phyloP scores from a whole-genome alignment of 2,329 filamentous ascomycete genomes.

The Ophiobolus disseminans region DNA sequence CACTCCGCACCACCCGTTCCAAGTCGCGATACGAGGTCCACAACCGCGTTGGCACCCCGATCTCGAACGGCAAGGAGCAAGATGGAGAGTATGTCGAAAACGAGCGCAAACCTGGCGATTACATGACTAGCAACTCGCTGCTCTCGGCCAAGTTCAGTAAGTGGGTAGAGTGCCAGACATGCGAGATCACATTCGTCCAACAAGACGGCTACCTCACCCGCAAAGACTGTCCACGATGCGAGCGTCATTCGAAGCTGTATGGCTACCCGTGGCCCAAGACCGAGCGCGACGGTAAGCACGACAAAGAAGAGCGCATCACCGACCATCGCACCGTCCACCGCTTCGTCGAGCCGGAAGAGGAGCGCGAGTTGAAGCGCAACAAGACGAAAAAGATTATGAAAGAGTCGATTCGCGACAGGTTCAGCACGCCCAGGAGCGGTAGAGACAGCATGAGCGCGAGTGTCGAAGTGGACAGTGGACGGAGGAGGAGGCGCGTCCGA shows the following conservation, averaged over 20 bases:
- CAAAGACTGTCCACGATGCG: constrained; percentile 87
- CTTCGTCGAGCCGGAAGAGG: constrained; percentile 77
- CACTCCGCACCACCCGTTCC: constrained; percentile 44
- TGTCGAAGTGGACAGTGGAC: constrained; percentile 29
- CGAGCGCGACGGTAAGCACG: constrained; percentile 75
- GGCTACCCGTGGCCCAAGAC: constrained; percentile 97
- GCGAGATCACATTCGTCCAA: constrained; percentile 83
- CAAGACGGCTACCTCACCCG: constrained; percentile 83
- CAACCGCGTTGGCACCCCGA: constrained; percentile 38
- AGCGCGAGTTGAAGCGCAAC: constrained; percentile 43
- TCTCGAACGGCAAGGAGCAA: constrained; percentile 30
- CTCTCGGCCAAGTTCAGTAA: constrained; percentile 77
- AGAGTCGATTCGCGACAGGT: constrained; percentile 31
- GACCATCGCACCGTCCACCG: constrained; percentile 90
- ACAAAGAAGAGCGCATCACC: constrained; percentile 72
- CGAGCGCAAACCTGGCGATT: constrained; percentile 59
- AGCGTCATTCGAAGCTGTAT: constrained; percentile 94
- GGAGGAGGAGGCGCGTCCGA: constrained; percentile 30
- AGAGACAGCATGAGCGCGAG: constrained; percentile 37
- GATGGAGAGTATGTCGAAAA: constrained; percentile 36
- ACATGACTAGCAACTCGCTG: constrained; percentile 78
- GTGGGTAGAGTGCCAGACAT: constrained; percentile 91
- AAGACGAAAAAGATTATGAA: constrained; percentile 34
- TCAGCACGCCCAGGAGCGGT: constrained; percentile 35
- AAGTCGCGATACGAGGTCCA: constrained; percentile 39